Conservation (phyloP, 805 yeast genomes). For the Candida insectalens region DNA sequence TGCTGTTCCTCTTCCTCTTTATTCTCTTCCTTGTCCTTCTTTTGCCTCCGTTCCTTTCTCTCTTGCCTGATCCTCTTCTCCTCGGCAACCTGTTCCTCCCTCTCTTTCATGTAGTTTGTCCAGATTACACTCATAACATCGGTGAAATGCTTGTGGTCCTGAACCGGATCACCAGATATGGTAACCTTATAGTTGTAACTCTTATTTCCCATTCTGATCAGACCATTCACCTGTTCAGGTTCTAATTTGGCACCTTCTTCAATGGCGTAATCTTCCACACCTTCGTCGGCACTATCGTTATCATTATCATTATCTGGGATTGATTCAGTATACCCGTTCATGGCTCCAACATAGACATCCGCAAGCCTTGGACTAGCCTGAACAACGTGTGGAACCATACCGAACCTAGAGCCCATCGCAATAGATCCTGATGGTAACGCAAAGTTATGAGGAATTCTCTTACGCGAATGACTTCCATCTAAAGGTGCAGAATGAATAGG, state of each 20-base stretch:
- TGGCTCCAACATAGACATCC: constrained; percentile 2
- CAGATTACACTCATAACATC: constrained; percentile 14
- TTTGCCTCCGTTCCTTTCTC: no score
- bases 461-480: neutral
- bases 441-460: no score
- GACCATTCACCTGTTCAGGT: constrained; percentile 9
- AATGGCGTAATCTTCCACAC: constrained; percentile 14
- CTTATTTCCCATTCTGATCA: constrained; percentile 11
- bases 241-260: constrained; percentile 14
- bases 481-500: neutral
- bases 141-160: constrained; percentile 12
- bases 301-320: constrained; percentile 3
- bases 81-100: no score
- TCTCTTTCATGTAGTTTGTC: constrained; percentile 6
- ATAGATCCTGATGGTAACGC: neutral
- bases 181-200: constrained; percentile 12
- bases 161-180: constrained; percentile 5
- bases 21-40: no score
- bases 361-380: neutral
- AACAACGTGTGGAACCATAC: neutral
- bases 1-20: no score
- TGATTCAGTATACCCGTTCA: neutral
- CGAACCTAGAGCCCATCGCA: neutral
- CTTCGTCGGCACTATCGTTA: constrained; percentile 7
- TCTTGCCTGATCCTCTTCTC: no score